Base-by-base conservation (phyloP, 192 early-diverging fungal genomes). In the Mortierella hygrophila region DNA sequence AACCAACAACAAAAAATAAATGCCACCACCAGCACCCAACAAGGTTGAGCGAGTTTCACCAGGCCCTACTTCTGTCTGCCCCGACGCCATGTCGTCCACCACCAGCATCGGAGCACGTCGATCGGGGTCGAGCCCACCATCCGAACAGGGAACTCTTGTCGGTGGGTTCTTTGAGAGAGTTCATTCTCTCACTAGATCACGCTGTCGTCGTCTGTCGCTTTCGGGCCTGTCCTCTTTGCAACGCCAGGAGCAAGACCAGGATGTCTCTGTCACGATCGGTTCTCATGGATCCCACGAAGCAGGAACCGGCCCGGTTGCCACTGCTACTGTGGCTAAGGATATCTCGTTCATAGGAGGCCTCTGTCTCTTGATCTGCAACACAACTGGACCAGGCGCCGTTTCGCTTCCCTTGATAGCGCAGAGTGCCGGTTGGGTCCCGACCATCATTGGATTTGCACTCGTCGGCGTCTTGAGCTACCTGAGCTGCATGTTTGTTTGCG, bases 401-500 rank as follows among this genome's bases (percentile, higher is more conserved):
- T 77, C 88, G 10, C 63, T 86, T 11, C 84, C 84, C 0, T 44
- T 81, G 16, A 65, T 86, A 8, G 84, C 84, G 0, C 84, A 86
- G 65, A 74, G 60, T 44, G 78, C 79, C 47, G 84, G 84, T 9
- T 81, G 84, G 84, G 18, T 86, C 4, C 84, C 84, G 13, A 81
- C 95, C 11, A 52, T 89, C 6, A 29, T 95, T 32, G 83, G 88
- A 4, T 94, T 95, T 73, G 44, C 92, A 18, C 75, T 92, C 15
- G 89, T 94, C 10, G 93, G 88, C 0, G 81, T 91, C 23, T 60
- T 96, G 38, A 91, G 93, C 21, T 91, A 82, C n/a, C 82, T 93
- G 18, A 91, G 93, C 37, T 89, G 91, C 41, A 65, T 96, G 60
- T 94, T 95, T 87, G 85, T 95, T 52, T 91, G 93, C 75, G 95